A percentile compares a stretch with the other conserved stretches of the same genome.
Evolutionary conservation across 768 basidiomycete species (phyloP).

Genomic region (Xanthoconium stramineum): DNA sequence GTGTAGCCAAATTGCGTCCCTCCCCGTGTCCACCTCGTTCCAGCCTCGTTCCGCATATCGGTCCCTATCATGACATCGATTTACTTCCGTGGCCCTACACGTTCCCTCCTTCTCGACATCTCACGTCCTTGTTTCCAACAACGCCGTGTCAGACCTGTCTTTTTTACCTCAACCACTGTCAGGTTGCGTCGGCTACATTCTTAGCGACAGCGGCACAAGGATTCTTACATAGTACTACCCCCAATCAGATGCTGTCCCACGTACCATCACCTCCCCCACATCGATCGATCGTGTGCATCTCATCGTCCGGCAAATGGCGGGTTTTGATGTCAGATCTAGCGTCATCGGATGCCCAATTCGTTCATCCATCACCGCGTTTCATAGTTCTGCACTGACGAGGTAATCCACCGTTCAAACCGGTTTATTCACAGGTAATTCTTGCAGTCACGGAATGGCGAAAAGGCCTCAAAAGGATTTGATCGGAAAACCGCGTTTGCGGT

Average conservation of each 20-base stretch:
- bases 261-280: background rate
- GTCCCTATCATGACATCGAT: background rate
- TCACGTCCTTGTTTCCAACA: background rate
- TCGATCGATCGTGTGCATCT: background rate
- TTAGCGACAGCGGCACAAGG: background rate
- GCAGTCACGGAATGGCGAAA: no score
- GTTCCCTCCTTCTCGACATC: conserved; percentile 7
- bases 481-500: background rate
- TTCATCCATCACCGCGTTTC: background rate
- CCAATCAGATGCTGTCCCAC: background rate
- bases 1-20: background rate
- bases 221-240: background rate
- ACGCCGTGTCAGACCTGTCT: background rate
- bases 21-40: conserved; percentile 12
- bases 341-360: background rate
- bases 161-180: conserved; percentile 9
- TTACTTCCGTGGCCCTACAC: background rate
- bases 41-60: background rate
- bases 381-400: no score
- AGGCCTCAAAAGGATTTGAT: background rate
- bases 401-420: no score
- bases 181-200: background rate
- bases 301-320: background rate
- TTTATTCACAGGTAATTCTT: no score
- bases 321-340: background rate